A percentile compares a stretch with the other conserved stretches of the same genome.
Conservation (phyloP, 306 rosid genomes). For the Pterocarpus santalinus region DNA sequence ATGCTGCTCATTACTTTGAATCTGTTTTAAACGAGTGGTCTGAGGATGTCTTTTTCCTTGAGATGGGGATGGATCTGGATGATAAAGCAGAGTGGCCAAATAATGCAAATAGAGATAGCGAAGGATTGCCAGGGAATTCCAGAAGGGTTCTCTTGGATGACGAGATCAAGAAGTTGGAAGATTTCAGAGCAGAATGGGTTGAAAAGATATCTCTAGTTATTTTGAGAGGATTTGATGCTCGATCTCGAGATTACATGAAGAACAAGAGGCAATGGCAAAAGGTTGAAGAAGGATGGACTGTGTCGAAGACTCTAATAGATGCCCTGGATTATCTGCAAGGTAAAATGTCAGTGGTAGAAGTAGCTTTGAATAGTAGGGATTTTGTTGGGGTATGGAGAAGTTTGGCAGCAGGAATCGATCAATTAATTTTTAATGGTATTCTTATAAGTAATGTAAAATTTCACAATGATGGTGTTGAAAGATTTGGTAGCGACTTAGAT, state of each 20-base stretch:
- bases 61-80: slow-evolving; percentile 61
- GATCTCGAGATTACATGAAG: slow-evolving; percentile 76
- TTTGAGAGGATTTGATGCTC: slow-evolving; percentile 88
- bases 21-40: slow-evolving; percentile 85
- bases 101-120: slow-evolving; percentile 39
- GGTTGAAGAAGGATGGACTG: slow-evolving; percentile 80
- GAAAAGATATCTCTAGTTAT: slow-evolving; percentile 78
- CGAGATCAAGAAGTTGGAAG: slow-evolving; percentile 73
- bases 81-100: slow-evolving; percentile 48
- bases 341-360: slow-evolving; percentile 70
- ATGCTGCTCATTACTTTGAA: slow-evolving; percentile 82
- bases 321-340: slow-evolving; percentile 81
- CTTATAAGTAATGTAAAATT: slow-evolving; percentile 74
- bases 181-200: slow-evolving; percentile 78
- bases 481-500: slow-evolving; percentile 72
- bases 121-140: slow-evolving; percentile 50
- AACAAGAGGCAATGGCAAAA: slow-evolving; percentile 91
- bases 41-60: slow-evolving; percentile 86
- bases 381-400: slow-evolving; percentile 90
- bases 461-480: slow-evolving; percentile 69
- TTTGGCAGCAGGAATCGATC: slow-evolving; percentile 82
- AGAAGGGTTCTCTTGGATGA: slow-evolving; percentile 65
- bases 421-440: slow-evolving; percentile 62
- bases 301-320: slow-evolving; percentile 73
- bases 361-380: slow-evolving; percentile 69